Evolutionary conservation across 2,329 filamentous ascomycete species (phyloP), one percentile per base, ranked within the genome.

Genomic region (Ascochyta pisi): DNA sequence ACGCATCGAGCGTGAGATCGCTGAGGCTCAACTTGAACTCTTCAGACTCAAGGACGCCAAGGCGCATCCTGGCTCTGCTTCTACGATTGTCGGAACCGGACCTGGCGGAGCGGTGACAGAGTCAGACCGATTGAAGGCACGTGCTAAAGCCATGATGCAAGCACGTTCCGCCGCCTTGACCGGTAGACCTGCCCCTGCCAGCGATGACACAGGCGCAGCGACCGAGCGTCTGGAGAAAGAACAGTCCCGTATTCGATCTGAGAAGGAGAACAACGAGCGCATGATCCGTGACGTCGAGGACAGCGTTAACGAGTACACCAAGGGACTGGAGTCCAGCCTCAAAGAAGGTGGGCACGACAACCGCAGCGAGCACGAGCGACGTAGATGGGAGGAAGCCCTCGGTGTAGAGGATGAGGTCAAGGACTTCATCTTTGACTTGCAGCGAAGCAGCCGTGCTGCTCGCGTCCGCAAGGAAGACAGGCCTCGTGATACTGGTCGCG

Each of bases 261-360:
- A 99, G 71, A 90, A 90, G 67, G 94, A 98, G 73, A 91, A 91
- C 67, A 96, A 98, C 67, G 95, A 99, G 76, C 87, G 90, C 54
- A 97, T 99, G 94, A 94, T 96, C 23, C 88, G 87, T 50, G 95
- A 99, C 76, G 94, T 99, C 1, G 95, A 99, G 73, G 95, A 98
- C 39, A 96, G 93, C 68, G 93, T 98, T 41, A 88, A 88, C 26
- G 93, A 96, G 51, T 97, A 96, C 71, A 86, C 91, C 46, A 87
- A 84, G 41, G 87, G 91, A 60, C 86, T 99, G 45, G 93, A 98
- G 73, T 89, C 95, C 65, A 92, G 82, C 68, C 84, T 99, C 24
- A 95, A 95, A 72, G 91, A 96, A 53, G 90, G 89, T 38, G 85
- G 82, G 38, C 86, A 89, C 59, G 90, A 88, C 66, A 88, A 87